These are phyloP conservation scores for Daldinia eschscholtzii DNA, from an alignment of 2,329 filamentous ascomycete species.

Conservation along the genomic window DNA sequence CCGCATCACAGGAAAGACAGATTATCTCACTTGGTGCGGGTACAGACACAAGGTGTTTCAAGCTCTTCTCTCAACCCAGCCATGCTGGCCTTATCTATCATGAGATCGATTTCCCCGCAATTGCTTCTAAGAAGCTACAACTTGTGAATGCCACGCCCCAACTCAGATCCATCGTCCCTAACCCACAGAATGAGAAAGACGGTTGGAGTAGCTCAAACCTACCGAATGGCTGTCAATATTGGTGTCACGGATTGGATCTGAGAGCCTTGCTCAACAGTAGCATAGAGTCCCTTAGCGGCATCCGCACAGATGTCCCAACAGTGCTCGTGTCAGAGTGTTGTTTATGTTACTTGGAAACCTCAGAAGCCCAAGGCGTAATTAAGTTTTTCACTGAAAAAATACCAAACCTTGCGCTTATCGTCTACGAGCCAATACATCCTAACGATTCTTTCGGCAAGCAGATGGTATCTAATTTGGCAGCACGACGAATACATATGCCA, in stretches of 20 bases:
- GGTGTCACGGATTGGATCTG: constrained; percentile 77
- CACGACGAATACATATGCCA: constrained; percentile 85
- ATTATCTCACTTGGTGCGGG: constrained; percentile 94
- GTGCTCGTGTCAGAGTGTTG: constrained; percentile 95
- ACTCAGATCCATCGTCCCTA: constrained; percentile 57
- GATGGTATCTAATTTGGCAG: constrained; percentile 90
- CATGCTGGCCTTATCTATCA: constrained; percentile 76
- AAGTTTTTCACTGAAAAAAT: constrained; percentile 71
- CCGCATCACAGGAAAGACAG: constrained; percentile 66
- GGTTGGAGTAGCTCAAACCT: constrained; percentile 60
- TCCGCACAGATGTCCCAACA: constrained; percentile 76
- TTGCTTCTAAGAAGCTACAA: constrained; percentile 75
- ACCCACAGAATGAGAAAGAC: constrained; percentile 48
- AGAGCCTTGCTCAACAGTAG: constrained; percentile 63
- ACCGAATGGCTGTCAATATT: constrained; percentile 59
- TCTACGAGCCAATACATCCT: constrained; percentile 92
- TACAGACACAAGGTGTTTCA: constrained; percentile 90
- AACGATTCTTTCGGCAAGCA: constrained; percentile 88
- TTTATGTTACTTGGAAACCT: constrained; percentile 83
- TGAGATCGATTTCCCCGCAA: constrained; percentile 88
- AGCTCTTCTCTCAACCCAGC: constrained; percentile 68
- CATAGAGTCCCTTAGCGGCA: constrained; percentile 55
- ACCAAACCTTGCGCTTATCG: constrained; percentile 67
- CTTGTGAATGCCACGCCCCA: constrained; percentile 62
- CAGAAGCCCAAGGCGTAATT: constrained; percentile 73